phyloP scores from a whole-genome alignment of 75 land plant species.

The Larix kaempferi region DNA sequence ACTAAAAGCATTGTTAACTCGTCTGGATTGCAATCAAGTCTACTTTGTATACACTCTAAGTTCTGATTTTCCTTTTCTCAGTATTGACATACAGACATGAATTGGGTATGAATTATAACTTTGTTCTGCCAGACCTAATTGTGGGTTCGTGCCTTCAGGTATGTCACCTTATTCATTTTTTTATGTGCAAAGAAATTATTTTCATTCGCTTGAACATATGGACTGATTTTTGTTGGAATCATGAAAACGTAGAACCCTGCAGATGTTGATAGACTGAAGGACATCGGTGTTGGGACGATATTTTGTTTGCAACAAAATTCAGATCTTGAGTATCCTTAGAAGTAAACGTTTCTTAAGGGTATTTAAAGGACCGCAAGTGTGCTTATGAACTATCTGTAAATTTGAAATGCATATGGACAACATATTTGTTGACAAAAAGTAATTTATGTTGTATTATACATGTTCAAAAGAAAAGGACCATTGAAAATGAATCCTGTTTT shows the following conservation, averaged over 20 bases:
- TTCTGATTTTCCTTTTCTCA: conserved; percentile 17
- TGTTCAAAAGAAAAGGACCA: not conserved
- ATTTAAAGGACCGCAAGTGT: not conserved
- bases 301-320: conserved; percentile 94
- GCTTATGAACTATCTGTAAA: not conserved
- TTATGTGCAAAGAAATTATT: not conserved
- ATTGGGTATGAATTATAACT: conserved; percentile 92
- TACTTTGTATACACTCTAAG: not conserved
- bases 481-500: not conserved
- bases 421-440: not conserved
- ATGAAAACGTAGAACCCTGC: conserved; percentile 58
- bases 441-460: not conserved
- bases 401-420: not conserved
- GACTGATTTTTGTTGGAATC: not conserved
- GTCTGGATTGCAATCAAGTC: not conserved
- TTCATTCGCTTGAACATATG: not conserved
- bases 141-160: conserved; percentile 99
- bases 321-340: conserved; percentile 90
- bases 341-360: too few relatives aligned
- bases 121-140: conserved; percentile 89
- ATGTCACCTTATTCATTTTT: not conserved
- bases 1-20: not conserved
- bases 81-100: conserved; percentile 95
- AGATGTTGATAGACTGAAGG: conserved; percentile 87
- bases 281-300: conserved; percentile 78